Base-by-base conservation (phyloP, 2,329 filamentous ascomycete species). In the Rhynchosporium graminicola region DNA sequence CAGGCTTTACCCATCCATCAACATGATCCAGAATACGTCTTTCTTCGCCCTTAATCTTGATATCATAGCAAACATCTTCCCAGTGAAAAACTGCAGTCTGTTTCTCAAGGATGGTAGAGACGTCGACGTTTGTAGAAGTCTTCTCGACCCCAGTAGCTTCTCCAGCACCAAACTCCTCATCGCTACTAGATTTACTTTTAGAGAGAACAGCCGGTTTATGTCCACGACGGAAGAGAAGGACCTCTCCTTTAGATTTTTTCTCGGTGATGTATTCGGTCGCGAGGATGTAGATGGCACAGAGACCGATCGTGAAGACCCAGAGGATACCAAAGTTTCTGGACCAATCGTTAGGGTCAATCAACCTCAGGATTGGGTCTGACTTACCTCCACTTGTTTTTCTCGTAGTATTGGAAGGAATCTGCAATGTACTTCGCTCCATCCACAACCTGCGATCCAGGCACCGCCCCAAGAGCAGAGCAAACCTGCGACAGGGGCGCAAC, bases 241-340 rank as follows among this genome's bases (percentile, higher is more conserved):
- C 87, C 71, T 92, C 89, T 60, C 89, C 89, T 80, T 90, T 92
- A 40, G 87, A 90, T 74, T 88, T 88, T 75, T 86, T 84, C 15
- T 88, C 86, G 2, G 79, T 77, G 59, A 81, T 77, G 40, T 84
- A 81, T 74, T 91, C 88, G 5, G 86, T 85, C 1, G 83, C 79
- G n/a, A 83, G 60, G 67, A 92, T 81, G 75, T 92, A 89, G 7
- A 79, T 79, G 47, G 75, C 54, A 28, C 86, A 77, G 76, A 89
- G 87, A 72, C 87, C 82, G n/a, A 84, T 4, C 69, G 83, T 81
- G 71, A 90, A 88, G 4, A 74, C 87, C 56, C 89, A 76, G 63
- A 92, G 77, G 63, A 92, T 88, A 55, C 88, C 89, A 61, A 89
- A 78, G 74, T 92, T 90, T 61, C 70, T 70, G 33, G 15, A 20